phyloP scores from a whole-genome alignment of 2,329 filamentous ascomycete genomes.

The Keithomyces neogunnii region DNA sequence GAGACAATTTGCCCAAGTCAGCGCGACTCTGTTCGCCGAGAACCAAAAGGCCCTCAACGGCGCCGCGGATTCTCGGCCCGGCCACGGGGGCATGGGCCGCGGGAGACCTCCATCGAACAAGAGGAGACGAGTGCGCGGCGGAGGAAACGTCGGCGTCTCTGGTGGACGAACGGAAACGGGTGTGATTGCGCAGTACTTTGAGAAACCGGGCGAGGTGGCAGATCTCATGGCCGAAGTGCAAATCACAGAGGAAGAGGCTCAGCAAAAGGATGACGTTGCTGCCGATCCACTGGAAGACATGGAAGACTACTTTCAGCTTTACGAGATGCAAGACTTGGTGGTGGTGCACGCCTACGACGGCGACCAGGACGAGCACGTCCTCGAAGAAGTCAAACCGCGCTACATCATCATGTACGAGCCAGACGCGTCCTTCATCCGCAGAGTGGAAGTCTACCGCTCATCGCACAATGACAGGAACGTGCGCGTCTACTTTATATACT shows the following conservation, averaged over 20 bases:
- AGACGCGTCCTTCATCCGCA: slow-evolving; percentile 84
- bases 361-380: slow-evolving; percentile 90
- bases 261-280: slow-evolving; percentile 67
- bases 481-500: slow-evolving; percentile 94
- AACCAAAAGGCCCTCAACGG: slow-evolving; percentile 70
- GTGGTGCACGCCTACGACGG: slow-evolving; percentile 91
- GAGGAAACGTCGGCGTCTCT: slow-evolving; percentile 50
- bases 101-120: slow-evolving; percentile 70
- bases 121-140: slow-evolving; percentile 74
- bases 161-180: slow-evolving; percentile 62
- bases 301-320: slow-evolving; percentile 87
- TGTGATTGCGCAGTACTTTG: slow-evolving; percentile 69
- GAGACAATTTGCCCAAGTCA: slow-evolving; percentile 77
- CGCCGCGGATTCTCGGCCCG: slow-evolving; percentile 47
- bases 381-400: slow-evolving; percentile 85
- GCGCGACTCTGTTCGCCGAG: slow-evolving; percentile 66
- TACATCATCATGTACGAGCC: slow-evolving; percentile 99
- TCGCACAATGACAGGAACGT: slow-evolving; percentile 86
- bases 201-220: slow-evolving; percentile 74
- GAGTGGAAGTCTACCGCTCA: slow-evolving; percentile 91
- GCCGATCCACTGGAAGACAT: slow-evolving; percentile 77
- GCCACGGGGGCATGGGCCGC: slow-evolving; percentile 40
- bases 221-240: slow-evolving; percentile 75
- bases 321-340: slow-evolving; percentile 82
- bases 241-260: slow-evolving; percentile 67